These are phyloP conservation scores for Vinca major DNA, from an alignment of 305 asterid genomes.

Conservation along the genomic window DNA sequence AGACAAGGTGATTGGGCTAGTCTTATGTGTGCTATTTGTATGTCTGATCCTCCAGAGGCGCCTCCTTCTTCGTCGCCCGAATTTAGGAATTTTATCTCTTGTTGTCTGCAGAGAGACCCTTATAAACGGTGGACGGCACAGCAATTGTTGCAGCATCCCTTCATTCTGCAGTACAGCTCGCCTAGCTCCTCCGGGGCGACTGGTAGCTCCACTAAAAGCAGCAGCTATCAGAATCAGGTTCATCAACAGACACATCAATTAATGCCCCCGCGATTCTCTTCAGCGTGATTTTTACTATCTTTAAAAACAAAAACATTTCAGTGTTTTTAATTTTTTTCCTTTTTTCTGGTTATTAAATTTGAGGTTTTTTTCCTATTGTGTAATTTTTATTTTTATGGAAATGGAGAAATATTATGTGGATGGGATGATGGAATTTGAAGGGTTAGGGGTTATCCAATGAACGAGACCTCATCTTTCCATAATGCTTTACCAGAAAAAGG, in stretches of 20 bases:
- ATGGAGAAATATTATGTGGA: conserved; percentile 8
- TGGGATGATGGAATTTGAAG: not conserved
- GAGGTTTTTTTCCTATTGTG: conserved; percentile 11
- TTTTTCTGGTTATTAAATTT: too few relatives aligned
- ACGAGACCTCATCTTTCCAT: too few relatives aligned
- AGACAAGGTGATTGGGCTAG: conserved; percentile 89
- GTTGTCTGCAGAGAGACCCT: conserved; percentile 77
- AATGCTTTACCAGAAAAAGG: too few relatives aligned
- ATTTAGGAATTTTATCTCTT: conserved; percentile 60
- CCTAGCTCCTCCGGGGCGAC: conserved; percentile 15
- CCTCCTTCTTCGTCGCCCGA: conserved; percentile 56
- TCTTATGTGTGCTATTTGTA: conserved; percentile 75
- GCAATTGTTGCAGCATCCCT: conserved; percentile 64
- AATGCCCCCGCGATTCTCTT: conserved; percentile 58
- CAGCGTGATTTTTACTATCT: conserved; percentile 31
- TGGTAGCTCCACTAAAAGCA: conserved; percentile 12
- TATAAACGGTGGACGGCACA: conserved; percentile 54
- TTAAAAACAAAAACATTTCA: not conserved
- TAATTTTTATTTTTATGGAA: conserved; percentile 11
- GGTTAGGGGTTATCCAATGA: too few relatives aligned
- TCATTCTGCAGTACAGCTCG: conserved; percentile 45
- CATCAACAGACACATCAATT: conserved; percentile 52
- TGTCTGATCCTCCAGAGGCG: conserved; percentile 85
- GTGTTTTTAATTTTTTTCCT: not conserved
- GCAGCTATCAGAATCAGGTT: conserved; percentile 21